Evolutionary conservation across 441 rosid species (phyloP), one percentile per base, ranked within the genome.

Genomic region (Gossypium davidsonii): DNA sequence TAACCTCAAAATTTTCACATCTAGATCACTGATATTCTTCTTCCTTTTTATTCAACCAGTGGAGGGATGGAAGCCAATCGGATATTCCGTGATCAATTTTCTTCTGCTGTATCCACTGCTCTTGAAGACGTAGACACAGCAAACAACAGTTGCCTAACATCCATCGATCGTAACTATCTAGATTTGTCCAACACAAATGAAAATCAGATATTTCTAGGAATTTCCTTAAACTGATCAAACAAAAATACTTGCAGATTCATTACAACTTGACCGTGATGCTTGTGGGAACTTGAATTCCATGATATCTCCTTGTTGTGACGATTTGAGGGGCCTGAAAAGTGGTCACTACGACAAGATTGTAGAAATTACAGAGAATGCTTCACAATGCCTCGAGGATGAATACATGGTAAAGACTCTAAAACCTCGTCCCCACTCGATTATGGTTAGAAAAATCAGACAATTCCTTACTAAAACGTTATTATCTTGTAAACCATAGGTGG

Each of bases 241-340:
- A 55, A 6, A 62, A 70, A 46, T 57, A 5, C 57, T 56, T 78
- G 77, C 97, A 96, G 99, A 88, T 74, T 90, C 98, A 17, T 81
- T 96, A 73, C 86, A 90, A 84, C 97, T 91, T 61, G 99, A 96
- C 82, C 94, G 75, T 59, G 89, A 93, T 63, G 99, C 99, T 77
- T 91, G 92, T 58, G 81, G 79, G 53, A 93, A 89, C 79, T 78
- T 93, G 79, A 87, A 89, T 76, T 90, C 99, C 79, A 88, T 90
- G 89, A 86, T 93, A 52, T 76, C 73, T 65, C 97, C 97, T 44
- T 93, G 96, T 72, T 88, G 89, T 37, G 94, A 82, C 51, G 97
- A 93, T 73, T 75, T 96, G 85, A 83, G 87, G 78, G 91, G 91
- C 75, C 73, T 93, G 65, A 93, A 91, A 82, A 91, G 87, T 70